phyloP scores from a whole-genome alignment of 129 eudicot species.

The Tanacetum coccineum region DNA sequence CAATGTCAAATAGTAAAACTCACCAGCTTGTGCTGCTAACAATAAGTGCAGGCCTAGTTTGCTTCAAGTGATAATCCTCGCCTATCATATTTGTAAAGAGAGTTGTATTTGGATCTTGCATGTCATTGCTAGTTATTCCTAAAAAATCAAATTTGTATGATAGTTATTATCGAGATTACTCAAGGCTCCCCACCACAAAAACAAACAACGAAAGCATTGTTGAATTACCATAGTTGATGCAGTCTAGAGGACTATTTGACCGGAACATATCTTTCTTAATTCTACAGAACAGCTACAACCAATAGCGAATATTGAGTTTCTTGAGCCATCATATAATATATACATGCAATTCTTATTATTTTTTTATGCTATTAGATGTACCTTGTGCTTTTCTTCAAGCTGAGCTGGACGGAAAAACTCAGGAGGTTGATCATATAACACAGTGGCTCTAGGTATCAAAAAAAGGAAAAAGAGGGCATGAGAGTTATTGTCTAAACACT shows the following conservation, averaged over 20 bases:
- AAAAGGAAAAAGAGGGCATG: slow-evolving; percentile 2
- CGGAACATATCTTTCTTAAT: too few relatives aligned
- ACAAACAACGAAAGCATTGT: too few relatives aligned
- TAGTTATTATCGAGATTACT: too few relatives aligned
- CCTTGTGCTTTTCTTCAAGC: slow-evolving; percentile 84
- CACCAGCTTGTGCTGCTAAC: slow-evolving; percentile 99
- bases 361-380: slow-evolving; percentile 19
- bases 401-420: slow-evolving; percentile 86
- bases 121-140: slow-evolving; percentile 22
- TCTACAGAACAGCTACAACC: slow-evolving; percentile 63
- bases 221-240: too few relatives aligned
- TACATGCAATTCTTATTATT: slow-evolving; percentile 7
- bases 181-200: too few relatives aligned
- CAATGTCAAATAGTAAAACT: slow-evolving; percentile 15
- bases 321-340: not conserved
- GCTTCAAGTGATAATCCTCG: slow-evolving; percentile 45
- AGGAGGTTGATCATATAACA: slow-evolving; percentile 96
- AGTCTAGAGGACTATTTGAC: too few relatives aligned
- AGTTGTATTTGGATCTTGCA: slow-evolving; percentile 41
- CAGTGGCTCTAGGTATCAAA: slow-evolving; percentile 63
- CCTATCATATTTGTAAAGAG: slow-evolving; percentile 62
- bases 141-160: too few relatives aligned
- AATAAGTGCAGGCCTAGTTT: slow-evolving; percentile 80
- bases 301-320: slow-evolving; percentile 21
- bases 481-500: too few relatives aligned